A percentile compares a stretch with the other conserved stretches of the same genome.
These are phyloP conservation scores for Metschnikowia hibisci DNA, from an alignment of 805 yeast species.

Conservation along the genomic window DNA sequence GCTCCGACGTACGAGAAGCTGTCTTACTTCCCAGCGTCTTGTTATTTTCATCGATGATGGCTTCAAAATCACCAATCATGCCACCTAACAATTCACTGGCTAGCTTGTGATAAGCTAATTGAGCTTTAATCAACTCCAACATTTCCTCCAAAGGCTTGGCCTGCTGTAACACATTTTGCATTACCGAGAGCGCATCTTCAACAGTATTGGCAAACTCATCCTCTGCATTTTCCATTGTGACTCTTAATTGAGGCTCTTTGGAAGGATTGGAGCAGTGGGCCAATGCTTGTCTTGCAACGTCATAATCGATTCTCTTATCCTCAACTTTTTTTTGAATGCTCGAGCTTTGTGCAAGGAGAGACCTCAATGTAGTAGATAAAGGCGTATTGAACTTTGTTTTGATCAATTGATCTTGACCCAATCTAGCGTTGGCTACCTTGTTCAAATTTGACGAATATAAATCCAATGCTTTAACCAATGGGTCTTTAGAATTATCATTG, in stretches of 20 bases:
- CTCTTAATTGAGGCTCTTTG: constrained; percentile 69
- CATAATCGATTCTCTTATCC: constrained; percentile 73
- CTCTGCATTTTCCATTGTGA: constrained; percentile 77
- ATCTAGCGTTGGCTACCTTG: constrained; percentile 76
- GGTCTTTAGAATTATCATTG: constrained; percentile 39
- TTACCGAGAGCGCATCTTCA: constrained; percentile 78
- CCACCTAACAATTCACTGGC: constrained; percentile 64
- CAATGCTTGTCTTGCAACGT: constrained; percentile 59
- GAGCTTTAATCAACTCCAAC: constrained; percentile 69
- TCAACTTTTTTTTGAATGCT: constrained; percentile 71
- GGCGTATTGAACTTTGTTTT: constrained; percentile 65
- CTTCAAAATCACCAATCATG: constrained; percentile 61
- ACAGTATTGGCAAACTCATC: constrained; percentile 88
- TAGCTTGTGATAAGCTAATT: constrained; percentile 73
- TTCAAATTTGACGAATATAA: constrained; percentile 66
- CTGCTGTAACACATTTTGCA: constrained; percentile 74
- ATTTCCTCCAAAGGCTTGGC: constrained; percentile 67
- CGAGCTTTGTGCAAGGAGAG: constrained; percentile 58
- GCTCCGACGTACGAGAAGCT: constrained; percentile 14
- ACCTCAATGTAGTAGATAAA: constrained; percentile 57
- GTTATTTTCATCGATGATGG: constrained; percentile 48
- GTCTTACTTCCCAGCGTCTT: constrained; percentile 15
- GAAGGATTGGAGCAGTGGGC: constrained; percentile 39
- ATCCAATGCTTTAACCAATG: constrained; percentile 59
- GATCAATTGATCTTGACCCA: constrained; percentile 76